These are phyloP conservation scores for Trichosporon inkin DNA, from an alignment of 1,284 basidiomycete genomes.

Conservation along the genomic window DNA sequence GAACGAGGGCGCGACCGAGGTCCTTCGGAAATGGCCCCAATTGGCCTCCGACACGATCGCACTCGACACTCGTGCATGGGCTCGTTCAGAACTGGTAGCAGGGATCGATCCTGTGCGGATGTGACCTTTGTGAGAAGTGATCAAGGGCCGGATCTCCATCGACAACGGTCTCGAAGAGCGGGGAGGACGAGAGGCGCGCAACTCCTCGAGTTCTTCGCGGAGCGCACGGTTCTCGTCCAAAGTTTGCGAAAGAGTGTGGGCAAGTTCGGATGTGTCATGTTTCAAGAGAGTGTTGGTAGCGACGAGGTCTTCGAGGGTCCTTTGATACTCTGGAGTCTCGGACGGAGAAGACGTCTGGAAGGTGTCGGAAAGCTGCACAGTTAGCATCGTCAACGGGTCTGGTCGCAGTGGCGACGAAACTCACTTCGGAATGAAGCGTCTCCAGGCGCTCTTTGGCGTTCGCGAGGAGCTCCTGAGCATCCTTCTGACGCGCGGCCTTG, in stretches of 20 bases:
- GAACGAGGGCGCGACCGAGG: constrained; percentile 40
- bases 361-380: constrained; percentile 33
- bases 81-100: constrained; percentile 7
- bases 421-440: constrained; percentile 54
- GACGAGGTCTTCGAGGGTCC: constrained; percentile 72
- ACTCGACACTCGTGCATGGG: constrained; percentile 16
- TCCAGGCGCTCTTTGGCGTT: constrained; percentile 68
- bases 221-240: constrained; percentile 69
- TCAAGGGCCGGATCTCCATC: constrained; percentile 11
- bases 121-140: not conserved
- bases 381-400: not conserved
- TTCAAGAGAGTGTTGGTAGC: constrained; percentile 76
- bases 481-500: constrained; percentile 60
- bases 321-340: constrained; percentile 48
- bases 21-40: constrained; percentile 38
- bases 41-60: constrained; percentile 21
- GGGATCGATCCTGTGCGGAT: constrained; percentile 17
- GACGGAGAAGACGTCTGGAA: constrained; percentile 35
- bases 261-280: constrained; percentile 72
- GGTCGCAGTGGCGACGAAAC: constrained; percentile 8
- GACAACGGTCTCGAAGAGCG: constrained; percentile 11
- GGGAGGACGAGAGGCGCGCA: constrained; percentile 41
- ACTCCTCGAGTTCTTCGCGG: constrained; percentile 70
- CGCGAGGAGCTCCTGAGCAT: constrained; percentile 66
- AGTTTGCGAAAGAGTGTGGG: constrained; percentile 64